Evolutionary conservation across 2,329 filamentous ascomycete genomes (phyloP).

Genomic region (Epichloe sp.): DNA sequence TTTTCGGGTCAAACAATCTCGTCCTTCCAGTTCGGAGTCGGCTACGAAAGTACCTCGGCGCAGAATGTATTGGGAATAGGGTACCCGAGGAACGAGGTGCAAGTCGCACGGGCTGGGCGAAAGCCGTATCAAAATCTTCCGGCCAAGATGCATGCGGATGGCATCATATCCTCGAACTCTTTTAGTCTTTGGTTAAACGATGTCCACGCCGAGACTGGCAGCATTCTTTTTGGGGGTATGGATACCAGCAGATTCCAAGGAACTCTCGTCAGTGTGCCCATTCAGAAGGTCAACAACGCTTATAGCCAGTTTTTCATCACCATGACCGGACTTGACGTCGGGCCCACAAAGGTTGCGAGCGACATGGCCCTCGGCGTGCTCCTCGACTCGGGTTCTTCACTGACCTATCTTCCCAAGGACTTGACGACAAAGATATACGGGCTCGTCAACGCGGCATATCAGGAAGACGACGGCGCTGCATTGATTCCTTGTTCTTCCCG

Average conservation of each 20-base stretch:
- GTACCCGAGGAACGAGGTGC: conserved; percentile 67
- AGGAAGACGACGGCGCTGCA: conserved; percentile 37
- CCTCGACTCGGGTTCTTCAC: conserved; percentile 57
- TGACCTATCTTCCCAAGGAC: conserved; percentile 51
- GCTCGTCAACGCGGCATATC: conserved; percentile 45
- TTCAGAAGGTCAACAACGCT: conserved; percentile 39
- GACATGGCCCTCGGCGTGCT: conserved; percentile 47
- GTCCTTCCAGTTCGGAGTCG: conserved; percentile 59
- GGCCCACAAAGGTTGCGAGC: conserved; percentile 26
- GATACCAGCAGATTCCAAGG: conserved; percentile 54
- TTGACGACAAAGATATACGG: conserved; percentile 42
- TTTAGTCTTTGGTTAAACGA: conserved; percentile 70
- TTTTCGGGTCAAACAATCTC: conserved; percentile 41
- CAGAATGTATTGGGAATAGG: conserved; percentile 81
- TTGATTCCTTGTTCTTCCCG: conserved; percentile 48
- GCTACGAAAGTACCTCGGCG: conserved; percentile 44
- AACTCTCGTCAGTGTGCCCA: conserved; percentile 50
- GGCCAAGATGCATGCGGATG: conserved; percentile 45
- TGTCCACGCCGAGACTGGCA: conserved; percentile 49
- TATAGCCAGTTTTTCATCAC: conserved; percentile 57
- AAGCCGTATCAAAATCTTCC: conserved; percentile 56
- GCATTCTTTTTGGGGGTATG: conserved; percentile 63
- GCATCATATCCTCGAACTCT: conserved; percentile 50
- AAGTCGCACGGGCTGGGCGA: conserved; percentile 43
- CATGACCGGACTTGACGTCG: conserved; percentile 44